phyloP scores from a whole-genome alignment of 768 basidiomycete species.

The Podaxis sp. region DNA sequence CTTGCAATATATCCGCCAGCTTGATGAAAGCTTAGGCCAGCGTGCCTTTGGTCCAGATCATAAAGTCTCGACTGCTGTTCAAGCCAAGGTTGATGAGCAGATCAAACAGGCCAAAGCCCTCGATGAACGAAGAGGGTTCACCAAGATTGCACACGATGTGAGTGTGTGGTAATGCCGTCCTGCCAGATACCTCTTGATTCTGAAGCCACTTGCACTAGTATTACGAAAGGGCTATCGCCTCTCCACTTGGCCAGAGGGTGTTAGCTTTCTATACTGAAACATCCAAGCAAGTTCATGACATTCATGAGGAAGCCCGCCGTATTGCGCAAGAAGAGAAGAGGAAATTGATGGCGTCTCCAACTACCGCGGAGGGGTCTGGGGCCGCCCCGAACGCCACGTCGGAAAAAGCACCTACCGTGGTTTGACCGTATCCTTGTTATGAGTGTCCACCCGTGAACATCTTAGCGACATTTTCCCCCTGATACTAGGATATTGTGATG shows the following conservation, averaged over 20 bases:
- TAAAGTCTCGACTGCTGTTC: constrained; percentile 76
- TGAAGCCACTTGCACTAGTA: constrained; percentile 47
- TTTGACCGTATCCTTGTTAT: background rate
- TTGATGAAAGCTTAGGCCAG: constrained; percentile 73
- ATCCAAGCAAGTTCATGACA: constrained; percentile 85
- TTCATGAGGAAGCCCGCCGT: constrained; percentile 89
- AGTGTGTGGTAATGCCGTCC: constrained; percentile 17
- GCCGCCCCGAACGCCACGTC: background rate
- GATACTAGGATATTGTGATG: too few relatives aligned
- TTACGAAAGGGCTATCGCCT: constrained; percentile 73
- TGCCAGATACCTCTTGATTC: background rate
- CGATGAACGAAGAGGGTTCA: constrained; percentile 80
- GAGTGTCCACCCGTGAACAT: background rate
- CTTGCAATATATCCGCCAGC: constrained; percentile 68
- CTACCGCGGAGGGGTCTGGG: constrained; percentile 18
- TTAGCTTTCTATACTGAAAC: constrained; percentile 83
- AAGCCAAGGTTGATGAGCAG: constrained; percentile 61
- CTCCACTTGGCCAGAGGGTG: constrained; percentile 77
- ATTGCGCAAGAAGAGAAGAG: constrained; percentile 67
- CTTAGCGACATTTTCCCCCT: too few relatives aligned
- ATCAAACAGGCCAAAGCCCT: constrained; percentile 68
- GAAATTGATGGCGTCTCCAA: constrained; percentile 3
- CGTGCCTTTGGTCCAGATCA: constrained; percentile 77
- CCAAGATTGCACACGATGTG: constrained; percentile 70
- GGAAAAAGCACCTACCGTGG: background rate